Evolutionary conservation across 345 rosid genomes (phyloP).

Genomic region (Theobroma cacao): DNA sequence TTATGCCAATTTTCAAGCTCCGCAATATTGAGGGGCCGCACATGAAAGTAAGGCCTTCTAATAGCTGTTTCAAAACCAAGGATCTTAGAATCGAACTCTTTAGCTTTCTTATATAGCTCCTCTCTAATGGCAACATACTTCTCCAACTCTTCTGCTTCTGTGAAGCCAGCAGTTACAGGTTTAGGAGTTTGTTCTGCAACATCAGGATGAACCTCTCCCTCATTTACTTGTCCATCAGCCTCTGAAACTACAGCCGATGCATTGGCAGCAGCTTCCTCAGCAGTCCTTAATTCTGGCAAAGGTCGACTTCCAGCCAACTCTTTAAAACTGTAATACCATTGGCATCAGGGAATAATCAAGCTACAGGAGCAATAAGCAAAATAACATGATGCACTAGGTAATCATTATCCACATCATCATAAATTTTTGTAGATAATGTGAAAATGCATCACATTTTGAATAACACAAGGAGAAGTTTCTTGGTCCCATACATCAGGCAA

Average conservation of each 20-base stretch:
- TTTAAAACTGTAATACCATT: conserved; percentile 60
- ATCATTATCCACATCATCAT: not conserved
- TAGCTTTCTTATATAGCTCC: conserved; percentile 86
- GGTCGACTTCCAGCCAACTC: conserved; percentile 76
- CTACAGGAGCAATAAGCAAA: conserved; percentile 9
- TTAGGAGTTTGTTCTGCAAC: conserved; percentile 52
- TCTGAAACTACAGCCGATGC: conserved; percentile 36
- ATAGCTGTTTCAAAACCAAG: conserved; percentile 94
- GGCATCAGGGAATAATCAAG: conserved; percentile 12
- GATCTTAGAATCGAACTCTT: conserved; percentile 92
- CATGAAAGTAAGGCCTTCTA: conserved; percentile 96
- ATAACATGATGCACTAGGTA: not conserved
- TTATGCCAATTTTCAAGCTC: conserved; percentile 99
- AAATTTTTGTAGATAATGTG: not conserved
- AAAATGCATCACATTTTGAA: not conserved
- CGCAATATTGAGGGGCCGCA: conserved; percentile 76
- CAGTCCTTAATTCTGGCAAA: conserved; percentile 71
- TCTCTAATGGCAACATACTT: conserved; percentile 81
- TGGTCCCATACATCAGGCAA: not conserved
- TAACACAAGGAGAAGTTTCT: not conserved
- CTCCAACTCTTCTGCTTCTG: conserved; percentile 92
- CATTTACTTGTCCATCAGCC: conserved; percentile 44
- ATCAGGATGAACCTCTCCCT: conserved; percentile 57
- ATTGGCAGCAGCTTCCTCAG: conserved; percentile 56
- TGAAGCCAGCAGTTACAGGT: conserved; percentile 64